These are phyloP conservation scores for Paragyromitra xinjiangensis DNA, from an alignment of 495 filamentous ascomycete genomes.

Conservation along the genomic window DNA sequence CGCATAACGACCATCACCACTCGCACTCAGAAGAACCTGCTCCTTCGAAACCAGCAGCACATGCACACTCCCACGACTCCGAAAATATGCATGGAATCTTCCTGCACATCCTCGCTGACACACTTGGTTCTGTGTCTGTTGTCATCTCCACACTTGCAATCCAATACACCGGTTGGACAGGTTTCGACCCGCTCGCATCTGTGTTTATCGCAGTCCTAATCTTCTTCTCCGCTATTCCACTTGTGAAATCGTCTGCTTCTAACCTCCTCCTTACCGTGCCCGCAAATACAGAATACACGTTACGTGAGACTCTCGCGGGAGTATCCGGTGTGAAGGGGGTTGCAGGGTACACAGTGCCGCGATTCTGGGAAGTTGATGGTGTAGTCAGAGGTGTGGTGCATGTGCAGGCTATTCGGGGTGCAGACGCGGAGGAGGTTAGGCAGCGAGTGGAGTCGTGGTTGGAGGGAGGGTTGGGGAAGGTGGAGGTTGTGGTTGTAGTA, in stretches of 20 bases:
- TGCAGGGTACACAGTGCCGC: conserved; percentile 82
- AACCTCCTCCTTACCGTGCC: conserved; percentile 84
- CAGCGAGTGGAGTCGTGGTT: conserved; percentile 68
- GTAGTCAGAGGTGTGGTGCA: conserved; percentile 74
- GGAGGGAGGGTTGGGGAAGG: conserved; percentile 65
- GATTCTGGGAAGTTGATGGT: conserved; percentile 92
- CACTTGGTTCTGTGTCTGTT: conserved; percentile 91
- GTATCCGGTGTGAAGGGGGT: conserved; percentile 85
- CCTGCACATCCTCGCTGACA: conserved; percentile 93
- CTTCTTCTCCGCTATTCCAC: conserved; percentile 83
- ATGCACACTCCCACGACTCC: conserved; percentile 75
- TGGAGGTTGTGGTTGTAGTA: conserved; percentile 74
- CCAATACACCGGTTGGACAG: conserved; percentile 84
- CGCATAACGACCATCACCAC: conserved; percentile 54
- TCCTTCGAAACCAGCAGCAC: conserved; percentile 52
- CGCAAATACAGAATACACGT: conserved; percentile 83
- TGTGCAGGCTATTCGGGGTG: conserved; percentile 73
- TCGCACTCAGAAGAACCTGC: conserved; percentile 54
- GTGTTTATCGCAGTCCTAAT: conserved; percentile 94
- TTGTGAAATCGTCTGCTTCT: conserved; percentile 84
- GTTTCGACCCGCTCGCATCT: conserved; percentile 95
- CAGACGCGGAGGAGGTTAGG: conserved; percentile 79
- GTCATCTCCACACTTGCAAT: conserved; percentile 91
- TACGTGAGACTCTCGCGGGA: conserved; percentile 84
- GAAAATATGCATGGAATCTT: conserved; percentile 99